phyloP scores from a whole-genome alignment of 164 flowering plant species.

The Cinnamomum chago region DNA sequence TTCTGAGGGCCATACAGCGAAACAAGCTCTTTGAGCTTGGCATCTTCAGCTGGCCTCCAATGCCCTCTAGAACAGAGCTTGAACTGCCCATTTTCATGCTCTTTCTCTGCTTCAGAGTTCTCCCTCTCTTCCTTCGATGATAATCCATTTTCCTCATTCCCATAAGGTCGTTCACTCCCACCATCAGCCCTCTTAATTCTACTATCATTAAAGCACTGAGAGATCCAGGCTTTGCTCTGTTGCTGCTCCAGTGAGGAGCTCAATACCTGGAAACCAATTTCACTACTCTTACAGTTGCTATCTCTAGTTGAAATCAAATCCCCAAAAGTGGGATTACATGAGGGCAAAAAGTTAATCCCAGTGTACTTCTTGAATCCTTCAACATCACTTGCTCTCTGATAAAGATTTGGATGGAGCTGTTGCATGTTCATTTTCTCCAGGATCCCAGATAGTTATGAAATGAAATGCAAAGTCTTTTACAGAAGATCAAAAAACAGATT shows the following conservation, averaged over 20 bases:
- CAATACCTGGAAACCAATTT: slow-evolving; percentile 17
- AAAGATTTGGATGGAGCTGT: slow-evolving; percentile 10
- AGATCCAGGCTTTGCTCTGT: slow-evolving; percentile 15
- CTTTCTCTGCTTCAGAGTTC: slow-evolving; percentile 14
- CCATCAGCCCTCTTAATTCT: not conserved
- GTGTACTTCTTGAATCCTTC: slow-evolving; percentile 12
- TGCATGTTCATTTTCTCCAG: slow-evolving; percentile 17
- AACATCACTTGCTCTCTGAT: slow-evolving; percentile 5
- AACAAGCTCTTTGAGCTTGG: slow-evolving; percentile 64
- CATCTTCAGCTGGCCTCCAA: slow-evolving; percentile 78
- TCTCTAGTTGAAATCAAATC: slow-evolving; percentile 4
- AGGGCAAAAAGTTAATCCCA: slow-evolving; percentile 12
- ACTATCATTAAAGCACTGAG: slow-evolving; percentile 10
- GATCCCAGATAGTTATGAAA: not conserved
- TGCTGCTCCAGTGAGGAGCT: slow-evolving; percentile 2
- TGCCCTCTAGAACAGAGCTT: slow-evolving; percentile 67
- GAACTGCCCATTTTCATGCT: slow-evolving; percentile 12
- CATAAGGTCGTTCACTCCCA: slow-evolving; percentile 3
- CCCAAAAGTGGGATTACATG: slow-evolving; percentile 2
- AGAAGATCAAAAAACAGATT: not conserved
- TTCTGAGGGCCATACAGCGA: slow-evolving; percentile 74
- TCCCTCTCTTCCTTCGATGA: slow-evolving; percentile 6
- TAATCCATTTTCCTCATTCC: slow-evolving; percentile 7
- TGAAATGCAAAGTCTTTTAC: not conserved
- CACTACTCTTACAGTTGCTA: slow-evolving; percentile 2